A percentile compares a stretch with the other conserved stretches of the same genome.
These are phyloP conservation scores for Scheffersomyces spartinae DNA, from an alignment of 805 yeast species.

Conservation along the genomic window DNA sequence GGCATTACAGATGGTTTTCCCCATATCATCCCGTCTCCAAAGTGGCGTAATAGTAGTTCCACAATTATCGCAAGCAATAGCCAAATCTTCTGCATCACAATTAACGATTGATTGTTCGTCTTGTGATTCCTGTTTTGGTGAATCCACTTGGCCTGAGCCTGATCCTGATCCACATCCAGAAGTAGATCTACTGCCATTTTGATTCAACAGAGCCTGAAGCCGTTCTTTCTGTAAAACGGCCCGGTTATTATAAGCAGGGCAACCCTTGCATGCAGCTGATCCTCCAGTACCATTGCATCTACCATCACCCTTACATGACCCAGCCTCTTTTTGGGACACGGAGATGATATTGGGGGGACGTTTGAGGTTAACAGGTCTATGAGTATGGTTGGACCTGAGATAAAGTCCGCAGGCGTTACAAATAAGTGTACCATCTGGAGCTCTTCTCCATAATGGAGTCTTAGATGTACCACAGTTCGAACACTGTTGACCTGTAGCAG, in stretches of 20 bases:
- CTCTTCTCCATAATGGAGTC: slow-evolving; percentile 49
- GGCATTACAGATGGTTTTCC: slow-evolving; percentile 81
- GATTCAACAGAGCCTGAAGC: not conserved
- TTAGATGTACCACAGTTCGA: slow-evolving; percentile 45
- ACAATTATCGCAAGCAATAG: slow-evolving; percentile 76
- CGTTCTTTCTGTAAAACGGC: slow-evolving; percentile 22
- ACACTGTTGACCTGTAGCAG: slow-evolving; percentile 42
- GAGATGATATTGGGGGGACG: slow-evolving; percentile 41
- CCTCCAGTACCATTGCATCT: slow-evolving; percentile 87
- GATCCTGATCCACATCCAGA: not conserved
- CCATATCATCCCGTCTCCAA: slow-evolving; percentile 76
- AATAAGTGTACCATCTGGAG: slow-evolving; percentile 42
- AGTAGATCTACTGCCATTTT: slow-evolving; percentile 1
- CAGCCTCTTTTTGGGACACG: slow-evolving; percentile 30
- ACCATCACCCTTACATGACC: slow-evolving; percentile 67
- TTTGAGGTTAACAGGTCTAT: slow-evolving; percentile 56
- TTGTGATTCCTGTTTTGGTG: slow-evolving; percentile 5
- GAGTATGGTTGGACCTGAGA: slow-evolving; percentile 45
- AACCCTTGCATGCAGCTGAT: slow-evolving; percentile 63
- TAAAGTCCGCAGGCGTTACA: slow-evolving; percentile 55
- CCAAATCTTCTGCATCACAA: slow-evolving; percentile 27
- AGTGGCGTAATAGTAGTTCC: slow-evolving; percentile 77
- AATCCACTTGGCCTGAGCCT: not conserved
- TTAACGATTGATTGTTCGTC: slow-evolving; percentile 2
- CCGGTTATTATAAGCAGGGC: slow-evolving; percentile 76